A percentile compares a stretch with the other conserved stretches of the same genome.
Evolutionary conservation across 148 eudicot genomes (phyloP).

Genomic region (Chenopodium berlandieri): DNA sequence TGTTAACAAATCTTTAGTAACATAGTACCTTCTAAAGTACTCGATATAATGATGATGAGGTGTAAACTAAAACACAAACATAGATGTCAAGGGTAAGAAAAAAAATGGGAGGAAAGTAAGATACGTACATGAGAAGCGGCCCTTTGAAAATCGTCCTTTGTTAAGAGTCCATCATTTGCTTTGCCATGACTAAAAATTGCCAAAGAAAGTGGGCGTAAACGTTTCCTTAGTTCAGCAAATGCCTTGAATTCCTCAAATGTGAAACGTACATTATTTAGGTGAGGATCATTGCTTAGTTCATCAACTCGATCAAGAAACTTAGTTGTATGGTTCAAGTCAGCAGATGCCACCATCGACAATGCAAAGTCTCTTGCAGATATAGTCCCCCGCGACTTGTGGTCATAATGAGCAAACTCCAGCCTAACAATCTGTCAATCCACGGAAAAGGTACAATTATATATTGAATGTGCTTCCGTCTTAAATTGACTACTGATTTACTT

Average conservation of each 20-base stretch:
- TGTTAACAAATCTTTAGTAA: no score
- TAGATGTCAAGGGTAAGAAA: no score
- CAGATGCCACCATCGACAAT: constrained; percentile 84
- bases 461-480: neutral
- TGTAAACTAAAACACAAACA: no score
- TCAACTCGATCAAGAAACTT: constrained; percentile 74
- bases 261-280: constrained; percentile 38
- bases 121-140: constrained; percentile 72
- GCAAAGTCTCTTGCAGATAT: constrained; percentile 84
- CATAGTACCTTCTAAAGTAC: no score
- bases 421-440: constrained; percentile 41
- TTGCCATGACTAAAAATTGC: constrained; percentile 79
- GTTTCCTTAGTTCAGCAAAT: constrained; percentile 61
- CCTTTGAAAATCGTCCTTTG: constrained; percentile 74
- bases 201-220: constrained; percentile 59
- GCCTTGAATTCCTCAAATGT: constrained; percentile 68
- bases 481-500: neutral
- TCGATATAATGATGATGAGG: no score
- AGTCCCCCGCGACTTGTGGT: constrained; percentile 57
- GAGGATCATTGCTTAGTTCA: constrained; percentile 45
- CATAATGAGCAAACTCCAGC: constrained; percentile 81
- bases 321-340: constrained; percentile 61
- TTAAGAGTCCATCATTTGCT: constrained; percentile 67
- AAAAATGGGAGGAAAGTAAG: no score
- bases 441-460: neutral